Base-by-base conservation (phyloP, 2,329 filamentous ascomycete genomes). In the Fusarium subglutinans region DNA sequence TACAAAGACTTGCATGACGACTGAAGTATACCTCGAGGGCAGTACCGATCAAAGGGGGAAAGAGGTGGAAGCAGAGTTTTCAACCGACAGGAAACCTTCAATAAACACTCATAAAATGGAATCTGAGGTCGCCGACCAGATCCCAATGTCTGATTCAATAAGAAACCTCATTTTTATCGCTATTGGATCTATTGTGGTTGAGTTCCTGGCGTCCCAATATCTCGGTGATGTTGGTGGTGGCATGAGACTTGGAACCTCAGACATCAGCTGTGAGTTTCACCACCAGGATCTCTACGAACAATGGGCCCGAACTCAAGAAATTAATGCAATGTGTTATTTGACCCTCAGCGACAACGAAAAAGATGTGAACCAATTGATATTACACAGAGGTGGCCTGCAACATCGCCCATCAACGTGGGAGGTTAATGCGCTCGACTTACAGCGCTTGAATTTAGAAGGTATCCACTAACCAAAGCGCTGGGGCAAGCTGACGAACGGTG, bases 141-240 rank as follows among this genome's bases (percentile, higher is more conserved):
- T 10, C 0, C 11, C 0, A 0, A 40, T 40, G 22, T 28, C 3
- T 14, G 4, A 54, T 0, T 9, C 2, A 40, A 40, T 15, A 15
- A 54, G 35, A 0, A 28, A 5, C 8, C 5, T 54, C 12, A 22
- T 40, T 28, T 54, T 54, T 28, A 54, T 12, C 8, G 8, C 0
- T 8, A 54, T 40, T 54, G 12, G 24, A 22, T 8, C 8, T 37
- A 1, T 20, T 3, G 3, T 53, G 48, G 48, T 26, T 53, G 22
- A 53, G 48, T 53, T 53, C 48, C 48, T 20, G 50, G 24, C 35
- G n/a, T 22, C 33, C 50, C 1, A 28, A 17, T n/a, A 1, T 18
- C 43, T 26, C n/a, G 17, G n/a, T 20, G 15, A 20, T 37, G 50
- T 9, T 54, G 24, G 18, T 54, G 17, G 33, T 54, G 11, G 50